A percentile compares a stretch with the other conserved stretches of the same genome.
phyloP scores from a whole-genome alignment of 2,329 filamentous ascomycete genomes.

The Trichoderma atrobrunneum region DNA sequence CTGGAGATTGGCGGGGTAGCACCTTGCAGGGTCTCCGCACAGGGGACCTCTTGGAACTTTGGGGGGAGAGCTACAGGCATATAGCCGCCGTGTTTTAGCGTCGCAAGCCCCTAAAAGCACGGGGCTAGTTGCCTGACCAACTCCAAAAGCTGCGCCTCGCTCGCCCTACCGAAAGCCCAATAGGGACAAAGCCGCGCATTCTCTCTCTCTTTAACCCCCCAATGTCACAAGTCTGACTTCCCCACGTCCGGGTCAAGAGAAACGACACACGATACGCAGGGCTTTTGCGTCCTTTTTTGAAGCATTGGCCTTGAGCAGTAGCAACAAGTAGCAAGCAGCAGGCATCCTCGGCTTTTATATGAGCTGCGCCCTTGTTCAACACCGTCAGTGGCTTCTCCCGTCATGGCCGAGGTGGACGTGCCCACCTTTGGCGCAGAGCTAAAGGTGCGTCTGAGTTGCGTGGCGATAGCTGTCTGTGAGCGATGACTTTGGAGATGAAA shows the following conservation, averaged over 20 bases:
- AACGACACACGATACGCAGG: background rate
- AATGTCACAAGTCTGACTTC: background rate
- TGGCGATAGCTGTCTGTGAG: background rate
- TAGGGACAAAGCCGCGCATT: constrained; percentile 17
- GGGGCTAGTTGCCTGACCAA: constrained; percentile 13
- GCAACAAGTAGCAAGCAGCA: background rate
- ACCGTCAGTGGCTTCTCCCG: constrained; percentile 18
- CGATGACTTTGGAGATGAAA: background rate
- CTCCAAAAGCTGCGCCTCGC: constrained; percentile 18
- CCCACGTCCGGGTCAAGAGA: constrained; percentile 6
- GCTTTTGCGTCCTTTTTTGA: background rate
- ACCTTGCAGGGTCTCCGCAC: constrained; percentile 5
- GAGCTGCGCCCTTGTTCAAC: constrained; percentile 4
- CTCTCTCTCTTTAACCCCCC: constrained; percentile 5
- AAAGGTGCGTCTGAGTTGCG: constrained; percentile 60
- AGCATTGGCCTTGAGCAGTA: background rate
- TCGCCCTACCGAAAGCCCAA: constrained; percentile 9
- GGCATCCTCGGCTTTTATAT: background rate
- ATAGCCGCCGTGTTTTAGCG: constrained; percentile 2
- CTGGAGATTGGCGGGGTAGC: constrained; percentile 18
- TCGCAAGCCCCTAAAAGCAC: background rate
- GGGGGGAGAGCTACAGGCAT: background rate
- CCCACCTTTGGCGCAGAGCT: constrained; percentile 91
- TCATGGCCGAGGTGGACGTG: constrained; percentile 80
- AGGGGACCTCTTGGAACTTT: background rate